phyloP scores from a whole-genome alignment of 2,329 filamentous ascomycete species.

The Nemania sp. region DNA sequence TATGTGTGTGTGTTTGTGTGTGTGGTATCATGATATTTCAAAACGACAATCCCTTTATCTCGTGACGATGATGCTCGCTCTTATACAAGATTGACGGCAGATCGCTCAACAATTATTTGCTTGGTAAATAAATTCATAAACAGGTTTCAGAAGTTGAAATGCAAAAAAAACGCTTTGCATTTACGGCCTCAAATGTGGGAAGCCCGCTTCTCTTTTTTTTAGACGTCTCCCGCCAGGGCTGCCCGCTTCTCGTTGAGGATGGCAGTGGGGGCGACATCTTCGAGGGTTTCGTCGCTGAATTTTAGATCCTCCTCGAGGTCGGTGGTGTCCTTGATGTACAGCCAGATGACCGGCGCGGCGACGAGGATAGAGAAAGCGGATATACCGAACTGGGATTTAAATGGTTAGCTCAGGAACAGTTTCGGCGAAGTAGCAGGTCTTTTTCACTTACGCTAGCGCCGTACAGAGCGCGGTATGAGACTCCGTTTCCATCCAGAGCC shows the following conservation, averaged over 20 bases:
- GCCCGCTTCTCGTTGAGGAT: constrained; percentile 37
- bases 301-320: constrained; percentile 78
- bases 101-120: background rate
- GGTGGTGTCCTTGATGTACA: constrained; percentile 83
- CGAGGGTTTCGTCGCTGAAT: constrained; percentile 81
- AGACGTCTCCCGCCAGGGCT: constrained; percentile 10
- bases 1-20: too few relatives aligned
- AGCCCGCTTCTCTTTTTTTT: background rate
- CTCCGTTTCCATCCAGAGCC: constrained; percentile 67
- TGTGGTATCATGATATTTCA: constrained; percentile 15
- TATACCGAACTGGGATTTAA: constrained; percentile 19
- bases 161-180: background rate
- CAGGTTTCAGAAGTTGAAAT: background rate
- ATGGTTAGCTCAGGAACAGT: background rate
- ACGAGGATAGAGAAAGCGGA: constrained; percentile 69
- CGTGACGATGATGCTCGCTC: constrained; percentile 2
- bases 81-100: background rate
- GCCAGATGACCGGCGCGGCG: constrained; percentile 77
- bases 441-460: constrained; percentile 52
- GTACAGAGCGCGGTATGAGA: constrained; percentile 73
- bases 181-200: background rate
- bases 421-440: background rate
- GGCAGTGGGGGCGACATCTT: constrained; percentile 61
- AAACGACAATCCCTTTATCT: background rate
- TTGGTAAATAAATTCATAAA: background rate